phyloP scores from a whole-genome alignment of 192 early-diverging fungal genomes.

The Entophlyctis helioformis region DNA sequence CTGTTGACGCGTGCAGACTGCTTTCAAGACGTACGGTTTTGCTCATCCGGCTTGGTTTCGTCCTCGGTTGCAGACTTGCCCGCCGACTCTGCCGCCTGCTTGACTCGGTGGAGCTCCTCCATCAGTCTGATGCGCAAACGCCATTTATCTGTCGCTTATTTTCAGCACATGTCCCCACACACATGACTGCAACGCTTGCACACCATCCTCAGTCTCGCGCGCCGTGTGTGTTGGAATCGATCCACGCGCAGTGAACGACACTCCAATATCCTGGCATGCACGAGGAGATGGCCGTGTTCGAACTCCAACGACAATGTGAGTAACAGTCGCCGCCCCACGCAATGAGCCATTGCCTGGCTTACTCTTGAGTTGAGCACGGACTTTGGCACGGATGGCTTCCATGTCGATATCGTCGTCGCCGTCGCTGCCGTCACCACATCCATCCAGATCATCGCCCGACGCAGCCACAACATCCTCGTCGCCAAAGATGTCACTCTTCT shows the following conservation, averaged over 20 bases:
- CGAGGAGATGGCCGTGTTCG: too few species aligned
- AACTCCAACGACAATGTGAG: not conserved
- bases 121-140: too few species aligned
- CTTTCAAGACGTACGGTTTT: slow-evolving; percentile 9
- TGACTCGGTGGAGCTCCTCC: too few species aligned
- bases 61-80: too few species aligned
- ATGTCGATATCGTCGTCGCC: slow-evolving; percentile 34
- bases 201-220: slow-evolving; percentile 42
- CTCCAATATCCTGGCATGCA: too few species aligned
- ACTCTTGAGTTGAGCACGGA: slow-evolving; percentile 22
- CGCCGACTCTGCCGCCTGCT: too few species aligned
- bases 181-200: not conserved
- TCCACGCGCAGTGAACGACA: slow-evolving; percentile 30
- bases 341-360: not conserved
- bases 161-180: not conserved
- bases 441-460: not conserved
- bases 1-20: too few species aligned
- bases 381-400: slow-evolving; percentile 26
- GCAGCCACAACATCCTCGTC: slow-evolving; percentile 2
- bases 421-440: slow-evolving; percentile 7
- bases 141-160: not conserved
- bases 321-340: not conserved
- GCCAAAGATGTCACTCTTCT: slow-evolving; percentile 23
- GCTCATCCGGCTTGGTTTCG: too few species aligned
- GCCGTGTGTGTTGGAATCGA: slow-evolving; percentile 31